Conservation (phyloP, 345 rosid genomes). For the Odontarrhena argentea region DNA sequence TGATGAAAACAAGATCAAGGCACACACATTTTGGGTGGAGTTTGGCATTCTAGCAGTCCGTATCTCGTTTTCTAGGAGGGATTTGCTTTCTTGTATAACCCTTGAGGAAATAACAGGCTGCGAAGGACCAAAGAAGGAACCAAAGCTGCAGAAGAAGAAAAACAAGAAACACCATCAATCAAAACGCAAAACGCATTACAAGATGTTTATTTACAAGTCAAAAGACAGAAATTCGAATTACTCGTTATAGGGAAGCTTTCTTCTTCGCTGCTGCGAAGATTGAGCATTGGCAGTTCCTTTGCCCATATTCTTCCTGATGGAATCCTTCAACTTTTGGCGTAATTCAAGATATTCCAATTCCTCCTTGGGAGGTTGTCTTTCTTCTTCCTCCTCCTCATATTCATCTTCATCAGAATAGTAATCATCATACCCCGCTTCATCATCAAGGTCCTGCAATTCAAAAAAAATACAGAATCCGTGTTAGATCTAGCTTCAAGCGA, state of each 20-base stretch:
- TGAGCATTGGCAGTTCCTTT: slow-evolving; percentile 49
- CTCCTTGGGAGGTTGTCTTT: slow-evolving; percentile 35
- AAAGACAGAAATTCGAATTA: slow-evolving; percentile 5
- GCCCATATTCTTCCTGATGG: slow-evolving; percentile 53
- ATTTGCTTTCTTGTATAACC: slow-evolving; percentile 96
- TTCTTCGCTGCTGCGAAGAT: slow-evolving; percentile 45
- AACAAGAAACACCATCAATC: neutral
- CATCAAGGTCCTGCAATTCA: slow-evolving; percentile 41
- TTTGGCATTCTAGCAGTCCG: slow-evolving; percentile 44
- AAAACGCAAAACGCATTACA: slow-evolving; percentile 25
- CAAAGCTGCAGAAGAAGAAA: slow-evolving; percentile 57
- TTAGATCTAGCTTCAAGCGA: neutral
- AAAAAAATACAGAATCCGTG: neutral
- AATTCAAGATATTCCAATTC: slow-evolving; percentile 60
- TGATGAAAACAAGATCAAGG: neutral
- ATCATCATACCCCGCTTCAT: slow-evolving; percentile 38
- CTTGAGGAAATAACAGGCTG: slow-evolving; percentile 84
- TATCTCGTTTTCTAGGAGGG: slow-evolving; percentile 72
- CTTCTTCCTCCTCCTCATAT: slow-evolving; percentile 41
- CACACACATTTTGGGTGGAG: slow-evolving; percentile 53
- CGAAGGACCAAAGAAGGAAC: slow-evolving; percentile 96
- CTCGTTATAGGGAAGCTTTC: slow-evolving; percentile 62
- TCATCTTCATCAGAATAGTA: slow-evolving; percentile 36
- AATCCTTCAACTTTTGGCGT: slow-evolving; percentile 69
- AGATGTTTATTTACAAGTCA: neutral